Evolutionary conservation across 306 rosid genomes (phyloP).

Genomic region (Arachis stenosperma): DNA sequence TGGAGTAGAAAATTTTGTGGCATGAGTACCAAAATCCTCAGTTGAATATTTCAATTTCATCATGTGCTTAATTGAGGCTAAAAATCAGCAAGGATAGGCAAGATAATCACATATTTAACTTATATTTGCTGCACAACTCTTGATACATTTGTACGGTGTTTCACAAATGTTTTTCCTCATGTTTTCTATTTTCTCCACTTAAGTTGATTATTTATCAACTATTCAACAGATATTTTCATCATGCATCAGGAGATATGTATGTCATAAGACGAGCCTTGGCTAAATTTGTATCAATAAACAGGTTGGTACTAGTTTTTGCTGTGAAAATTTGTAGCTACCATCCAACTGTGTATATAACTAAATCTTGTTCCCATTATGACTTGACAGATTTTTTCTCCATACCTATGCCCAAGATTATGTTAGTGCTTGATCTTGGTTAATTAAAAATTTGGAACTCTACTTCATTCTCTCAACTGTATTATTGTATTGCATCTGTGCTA

Average conservation of each 20-base stretch:
- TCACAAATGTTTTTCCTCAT: constrained; percentile 19
- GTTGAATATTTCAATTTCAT: no score
- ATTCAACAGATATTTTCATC: constrained; percentile 85
- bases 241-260: constrained; percentile 93
- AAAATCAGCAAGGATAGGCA: constrained; percentile 12
- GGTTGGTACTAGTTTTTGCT: constrained; percentile 53
- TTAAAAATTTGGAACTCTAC: no score
- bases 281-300: constrained; percentile 85
- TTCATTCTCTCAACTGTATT: no score
- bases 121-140: neutral
- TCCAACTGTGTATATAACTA: constrained; percentile 28
- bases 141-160: constrained; percentile 1
- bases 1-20: no score
- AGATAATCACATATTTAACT: neutral
- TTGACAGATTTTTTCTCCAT: constrained; percentile 80
- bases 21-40: no score
- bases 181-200: neutral
- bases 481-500: no score
- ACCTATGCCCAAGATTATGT: constrained; percentile 91
- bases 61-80: no score
- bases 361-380: constrained; percentile 32
- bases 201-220: constrained; percentile 22
- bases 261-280: constrained; percentile 87
- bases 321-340: constrained; percentile 25
- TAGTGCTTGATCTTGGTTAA: constrained; percentile 43